Conservation (phyloP, 805 yeast species). For the Lipomyces starkeyi region DNA sequence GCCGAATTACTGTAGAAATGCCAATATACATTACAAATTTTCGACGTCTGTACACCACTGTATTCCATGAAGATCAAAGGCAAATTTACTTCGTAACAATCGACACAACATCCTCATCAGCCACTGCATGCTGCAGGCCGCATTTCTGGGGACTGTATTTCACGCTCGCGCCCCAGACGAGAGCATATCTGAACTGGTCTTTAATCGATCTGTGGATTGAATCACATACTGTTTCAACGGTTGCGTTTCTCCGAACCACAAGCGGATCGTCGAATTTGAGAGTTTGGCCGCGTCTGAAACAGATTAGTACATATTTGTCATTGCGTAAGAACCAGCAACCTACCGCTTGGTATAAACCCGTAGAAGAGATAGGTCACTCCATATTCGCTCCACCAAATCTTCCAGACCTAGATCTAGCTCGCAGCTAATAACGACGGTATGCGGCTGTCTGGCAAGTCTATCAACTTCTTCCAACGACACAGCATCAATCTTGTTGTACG, state of each 20-base stretch:
- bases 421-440: slow-evolving; percentile 93
- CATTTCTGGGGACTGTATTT: slow-evolving; percentile 97
- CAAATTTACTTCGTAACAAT: slow-evolving; percentile 73
- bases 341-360: slow-evolving; percentile 79
- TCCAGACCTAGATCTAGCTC: slow-evolving; percentile 84
- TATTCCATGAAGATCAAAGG: neutral
- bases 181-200: slow-evolving; percentile 87
- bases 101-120: slow-evolving; percentile 94
- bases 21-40: neutral
- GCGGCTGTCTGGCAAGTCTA: slow-evolving; percentile 87
- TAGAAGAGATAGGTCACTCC: slow-evolving; percentile 82
- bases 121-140: slow-evolving; percentile 80
- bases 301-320: neutral
- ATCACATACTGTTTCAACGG: slow-evolving; percentile 88
- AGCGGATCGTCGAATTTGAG: slow-evolving; percentile 90
- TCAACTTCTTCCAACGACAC: slow-evolving; percentile 95
- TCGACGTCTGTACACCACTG: neutral
- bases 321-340: neutral
- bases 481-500: slow-evolving; percentile 93
- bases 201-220: slow-evolving; percentile 92
- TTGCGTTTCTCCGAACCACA: slow-evolving; percentile 81
- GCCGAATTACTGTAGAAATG: neutral
- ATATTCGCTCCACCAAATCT: slow-evolving; percentile 89
- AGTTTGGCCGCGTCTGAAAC: slow-evolving; percentile 66
- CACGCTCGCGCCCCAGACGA: slow-evolving; percentile 96